These are phyloP conservation scores for Lagenaria siceraria DNA, from an alignment of 306 rosid species.

Conservation along the genomic window DNA sequence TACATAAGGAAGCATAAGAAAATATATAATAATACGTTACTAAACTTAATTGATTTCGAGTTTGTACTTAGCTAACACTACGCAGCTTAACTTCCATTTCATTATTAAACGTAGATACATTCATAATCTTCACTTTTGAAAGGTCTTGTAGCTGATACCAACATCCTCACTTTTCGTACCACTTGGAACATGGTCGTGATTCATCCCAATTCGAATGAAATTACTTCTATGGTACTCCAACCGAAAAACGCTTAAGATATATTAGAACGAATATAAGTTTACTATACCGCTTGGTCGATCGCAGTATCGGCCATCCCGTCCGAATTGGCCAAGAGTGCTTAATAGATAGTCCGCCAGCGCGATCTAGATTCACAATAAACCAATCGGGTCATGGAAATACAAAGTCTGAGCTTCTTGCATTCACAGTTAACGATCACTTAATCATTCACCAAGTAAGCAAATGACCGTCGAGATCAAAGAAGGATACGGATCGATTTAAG, in stretches of 20 bases:
- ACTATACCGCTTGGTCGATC: constrained; percentile 6
- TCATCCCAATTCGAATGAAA: not conserved
- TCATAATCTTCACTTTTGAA: not conserved
- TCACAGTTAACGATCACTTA: not conserved
- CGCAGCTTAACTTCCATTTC: not conserved
- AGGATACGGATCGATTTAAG: not conserved
- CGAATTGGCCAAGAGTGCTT: constrained; percentile 4
- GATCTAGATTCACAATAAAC: not conserved
- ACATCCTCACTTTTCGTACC: not conserved
- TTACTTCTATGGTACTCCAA: not conserved
- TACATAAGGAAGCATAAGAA: not conserved
- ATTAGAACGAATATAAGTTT: not conserved
- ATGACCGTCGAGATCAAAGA: not conserved
- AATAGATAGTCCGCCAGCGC: constrained; percentile 3
- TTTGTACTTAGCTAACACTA: not conserved
- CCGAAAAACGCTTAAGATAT: not conserved
- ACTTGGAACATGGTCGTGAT: not conserved
- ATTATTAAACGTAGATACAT: not conserved
- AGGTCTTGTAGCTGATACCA: not conserved
- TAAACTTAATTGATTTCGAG: not conserved
- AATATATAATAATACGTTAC: not conserved
- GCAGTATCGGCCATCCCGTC: constrained; percentile 5
- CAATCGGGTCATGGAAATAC: not conserved
- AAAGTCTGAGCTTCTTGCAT: not conserved
- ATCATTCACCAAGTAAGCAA: not conserved